phyloP scores from a whole-genome alignment of 2,329 filamentous ascomycete species.

The Alternaria consortialis region DNA sequence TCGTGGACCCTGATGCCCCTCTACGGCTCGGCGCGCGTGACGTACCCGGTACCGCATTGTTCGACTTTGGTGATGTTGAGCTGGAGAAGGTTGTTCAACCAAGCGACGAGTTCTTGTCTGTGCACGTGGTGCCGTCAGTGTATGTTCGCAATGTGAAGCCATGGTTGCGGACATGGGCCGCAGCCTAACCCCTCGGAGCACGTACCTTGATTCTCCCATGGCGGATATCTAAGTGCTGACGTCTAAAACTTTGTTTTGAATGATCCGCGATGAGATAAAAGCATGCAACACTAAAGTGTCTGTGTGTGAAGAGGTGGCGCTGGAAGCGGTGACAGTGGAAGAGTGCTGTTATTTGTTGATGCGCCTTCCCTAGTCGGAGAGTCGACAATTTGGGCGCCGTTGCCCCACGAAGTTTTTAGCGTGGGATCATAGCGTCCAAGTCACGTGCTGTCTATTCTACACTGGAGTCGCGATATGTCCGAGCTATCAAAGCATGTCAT shows the following conservation, averaged over 20 bases:
- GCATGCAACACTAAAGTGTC: conserved; percentile 16
- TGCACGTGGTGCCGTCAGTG: conserved; percentile 27
- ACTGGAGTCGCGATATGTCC: neutral
- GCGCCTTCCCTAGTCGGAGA: conserved; percentile 22
- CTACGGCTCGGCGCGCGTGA: conserved; percentile 23
- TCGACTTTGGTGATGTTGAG: conserved; percentile 98
- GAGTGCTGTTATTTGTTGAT: conserved; percentile 40
- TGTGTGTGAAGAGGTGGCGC: conserved; percentile 10
- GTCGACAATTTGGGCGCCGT: conserved; percentile 28
- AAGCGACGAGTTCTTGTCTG: conserved; percentile 95
- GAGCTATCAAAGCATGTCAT: neutral
- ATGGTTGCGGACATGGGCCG: conserved; percentile 17
- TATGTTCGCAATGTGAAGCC: conserved; percentile 17
- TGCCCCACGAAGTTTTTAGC: conserved; percentile 29
- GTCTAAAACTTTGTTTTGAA: conserved; percentile 5
- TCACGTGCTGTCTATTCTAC: conserved; percentile 11
- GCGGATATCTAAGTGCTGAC: conserved; percentile 29
- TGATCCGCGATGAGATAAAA: conserved; percentile 12
- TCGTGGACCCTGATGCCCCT: conserved; percentile 17
- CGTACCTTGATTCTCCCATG: conserved; percentile 72
- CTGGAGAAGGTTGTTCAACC: conserved; percentile 97
- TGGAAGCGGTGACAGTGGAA: conserved; percentile 16
- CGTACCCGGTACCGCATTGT: conserved; percentile 97
- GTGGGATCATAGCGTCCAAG: conserved; percentile 10
- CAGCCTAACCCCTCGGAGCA: conserved; percentile 11